phyloP scores from a whole-genome alignment of 1,284 basidiomycete genomes.

The Cerioporus squamosus region DNA sequence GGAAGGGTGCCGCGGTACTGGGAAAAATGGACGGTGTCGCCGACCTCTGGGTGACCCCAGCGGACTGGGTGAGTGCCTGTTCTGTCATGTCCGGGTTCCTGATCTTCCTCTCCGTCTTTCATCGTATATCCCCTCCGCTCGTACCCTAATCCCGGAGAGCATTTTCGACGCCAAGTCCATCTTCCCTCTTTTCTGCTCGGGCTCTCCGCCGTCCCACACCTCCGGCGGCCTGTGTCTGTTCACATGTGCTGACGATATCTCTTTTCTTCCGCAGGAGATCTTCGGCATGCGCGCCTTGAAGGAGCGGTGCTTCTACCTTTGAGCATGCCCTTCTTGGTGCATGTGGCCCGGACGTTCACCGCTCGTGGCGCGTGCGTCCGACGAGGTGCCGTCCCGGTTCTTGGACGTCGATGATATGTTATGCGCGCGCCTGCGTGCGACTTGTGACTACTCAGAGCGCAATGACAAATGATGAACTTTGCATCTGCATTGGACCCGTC shows the following conservation, averaged over 20 bases:
- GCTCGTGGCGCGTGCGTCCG: too few relatives aligned
- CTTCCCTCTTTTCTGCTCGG: neutral
- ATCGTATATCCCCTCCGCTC: neutral
- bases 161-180: too few relatives aligned
- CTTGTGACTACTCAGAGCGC: neutral
- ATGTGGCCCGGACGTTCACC: neutral
- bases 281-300: constrained; percentile 81
- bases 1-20: constrained; percentile 96
- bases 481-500: neutral
- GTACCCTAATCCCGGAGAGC: too few relatives aligned
- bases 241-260: constrained; percentile 12
- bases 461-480: constrained; percentile 13
- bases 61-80: constrained; percentile 79
- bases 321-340: constrained; percentile 15
- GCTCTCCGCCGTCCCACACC: neutral
- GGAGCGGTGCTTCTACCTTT: constrained; percentile 78
- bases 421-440: too few relatives aligned
- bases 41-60: constrained; percentile 87
- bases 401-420: too few relatives aligned
- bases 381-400: too few relatives aligned
- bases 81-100: neutral
- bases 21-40: constrained; percentile 89
- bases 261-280: constrained; percentile 54
- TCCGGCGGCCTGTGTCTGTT: neutral
- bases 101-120: neutral